Conservation (phyloP, 129 eudicot species). For the Scalesia atractyloides region DNA sequence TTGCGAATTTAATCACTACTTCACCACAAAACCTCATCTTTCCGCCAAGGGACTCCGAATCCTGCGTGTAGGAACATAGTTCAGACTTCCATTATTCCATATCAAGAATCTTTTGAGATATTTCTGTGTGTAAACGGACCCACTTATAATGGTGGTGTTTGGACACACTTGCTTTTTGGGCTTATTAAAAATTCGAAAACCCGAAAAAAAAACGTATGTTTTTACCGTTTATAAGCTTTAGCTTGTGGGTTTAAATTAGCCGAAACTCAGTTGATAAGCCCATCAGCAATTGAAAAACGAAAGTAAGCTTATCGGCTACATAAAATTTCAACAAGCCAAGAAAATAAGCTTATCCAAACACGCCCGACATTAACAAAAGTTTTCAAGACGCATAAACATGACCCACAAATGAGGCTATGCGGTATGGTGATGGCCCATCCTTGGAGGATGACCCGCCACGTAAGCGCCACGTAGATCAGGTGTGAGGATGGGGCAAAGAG, state of each 20-base stretch:
- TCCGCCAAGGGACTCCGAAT: constrained; percentile 8
- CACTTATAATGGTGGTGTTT: neutral
- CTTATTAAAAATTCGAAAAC: neutral
- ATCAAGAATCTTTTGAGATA: constrained; percentile 4
- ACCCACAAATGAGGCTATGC: no score
- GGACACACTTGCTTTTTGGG: neutral
- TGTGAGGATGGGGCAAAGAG: no score
- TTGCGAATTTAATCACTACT: constrained; percentile 20
- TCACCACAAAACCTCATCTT: constrained; percentile 25
- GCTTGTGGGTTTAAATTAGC: neutral
- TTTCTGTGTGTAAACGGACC: neutral
- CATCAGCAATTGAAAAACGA: neutral
- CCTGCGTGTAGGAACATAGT: constrained; percentile 26
- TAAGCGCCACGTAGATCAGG: no score
- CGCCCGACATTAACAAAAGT: neutral
- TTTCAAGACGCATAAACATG: constrained; percentile 10
- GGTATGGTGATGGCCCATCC: no score
- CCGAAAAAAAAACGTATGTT: neutral
- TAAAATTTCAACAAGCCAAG: neutral
- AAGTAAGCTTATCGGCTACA: neutral
- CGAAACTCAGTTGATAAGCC: neutral
- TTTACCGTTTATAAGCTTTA: neutral
- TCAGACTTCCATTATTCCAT: constrained; percentile 7
- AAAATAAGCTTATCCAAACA: neutral
- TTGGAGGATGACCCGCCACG: no score